These are phyloP conservation scores for Cystobasidium sp. DNA, from an alignment of 1,284 basidiomycete species.

Conservation along the genomic window DNA sequence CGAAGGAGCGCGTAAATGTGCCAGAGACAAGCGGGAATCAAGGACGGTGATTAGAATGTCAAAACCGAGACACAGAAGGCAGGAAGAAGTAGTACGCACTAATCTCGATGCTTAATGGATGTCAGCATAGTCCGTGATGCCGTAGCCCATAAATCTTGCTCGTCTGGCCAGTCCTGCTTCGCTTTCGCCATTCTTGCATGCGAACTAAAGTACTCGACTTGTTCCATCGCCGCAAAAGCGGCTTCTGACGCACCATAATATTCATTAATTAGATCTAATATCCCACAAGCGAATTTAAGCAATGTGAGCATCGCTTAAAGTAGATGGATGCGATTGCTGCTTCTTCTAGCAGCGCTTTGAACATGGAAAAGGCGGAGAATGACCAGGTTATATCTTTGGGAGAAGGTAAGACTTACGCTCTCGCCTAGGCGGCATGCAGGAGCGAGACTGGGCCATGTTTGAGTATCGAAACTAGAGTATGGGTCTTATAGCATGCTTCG, in stretches of 20 bases:
- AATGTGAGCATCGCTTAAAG: neutral
- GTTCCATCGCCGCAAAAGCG: conserved; percentile 20
- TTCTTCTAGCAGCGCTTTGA: conserved; percentile 1
- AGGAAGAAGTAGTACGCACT: conserved; percentile 1
- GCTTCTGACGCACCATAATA: conserved; percentile 27
- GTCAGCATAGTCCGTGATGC: neutral
- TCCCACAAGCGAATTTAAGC: neutral
- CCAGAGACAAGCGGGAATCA: neutral
- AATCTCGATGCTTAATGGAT: conserved; percentile 27
- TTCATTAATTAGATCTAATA: conserved; percentile 26
- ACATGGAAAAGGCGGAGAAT: neutral
- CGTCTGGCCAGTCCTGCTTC: conserved; percentile 22
- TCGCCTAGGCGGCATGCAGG: conserved; percentile 6
- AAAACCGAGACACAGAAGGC: neutral
- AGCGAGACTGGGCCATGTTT: neutral
- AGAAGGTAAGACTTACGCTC: conserved; percentile 9
- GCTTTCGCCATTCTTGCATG: conserved; percentile 16
- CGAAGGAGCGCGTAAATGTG: neutral
- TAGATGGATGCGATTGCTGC: neutral
- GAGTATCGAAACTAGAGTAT: neutral
- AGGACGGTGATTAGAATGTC: neutral
- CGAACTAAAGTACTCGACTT: conserved; percentile 17
- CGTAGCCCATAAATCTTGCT: conserved; percentile 19
- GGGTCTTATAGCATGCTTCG: neutral
- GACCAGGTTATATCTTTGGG: neutral